Conservation (phyloP, 2,329 filamentous ascomycete genomes). For the Emmonsiellopsis sp. region DNA sequence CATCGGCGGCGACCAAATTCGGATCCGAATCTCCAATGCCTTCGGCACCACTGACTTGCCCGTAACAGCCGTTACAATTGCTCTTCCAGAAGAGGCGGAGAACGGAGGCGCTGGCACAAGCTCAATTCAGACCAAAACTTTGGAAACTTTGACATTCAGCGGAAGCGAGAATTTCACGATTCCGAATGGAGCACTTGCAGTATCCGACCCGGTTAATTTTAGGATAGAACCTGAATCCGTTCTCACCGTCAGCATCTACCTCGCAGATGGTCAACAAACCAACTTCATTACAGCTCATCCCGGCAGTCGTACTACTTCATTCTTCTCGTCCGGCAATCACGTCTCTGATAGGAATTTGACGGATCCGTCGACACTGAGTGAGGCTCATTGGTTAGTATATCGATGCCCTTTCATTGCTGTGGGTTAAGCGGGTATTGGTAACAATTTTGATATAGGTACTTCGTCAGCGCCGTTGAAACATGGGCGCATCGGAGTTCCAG, state of each 20-base stretch:
- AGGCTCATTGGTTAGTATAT: constrained; percentile 34
- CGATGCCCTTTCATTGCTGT: background rate
- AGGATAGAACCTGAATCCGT: constrained; percentile 42
- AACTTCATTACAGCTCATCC: constrained; percentile 56
- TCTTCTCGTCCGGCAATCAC: constrained; percentile 51
- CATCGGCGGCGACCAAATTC: constrained; percentile 47
- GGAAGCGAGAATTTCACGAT: constrained; percentile 43
- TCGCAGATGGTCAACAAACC: constrained; percentile 46
- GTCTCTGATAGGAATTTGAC: constrained; percentile 41
- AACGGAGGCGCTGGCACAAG: constrained; percentile 47
- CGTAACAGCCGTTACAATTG: constrained; percentile 51
- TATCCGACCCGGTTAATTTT: constrained; percentile 55
- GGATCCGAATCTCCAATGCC: constrained; percentile 56
- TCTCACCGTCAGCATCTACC: constrained; percentile 52
- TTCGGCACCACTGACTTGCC: constrained; percentile 54
- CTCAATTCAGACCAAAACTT: constrained; percentile 43
- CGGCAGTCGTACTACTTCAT: constrained; percentile 55
- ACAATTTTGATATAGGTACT: constrained; percentile 40
- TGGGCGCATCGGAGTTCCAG: constrained; percentile 36
- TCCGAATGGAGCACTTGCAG: constrained; percentile 48
- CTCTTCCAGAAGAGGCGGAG: constrained; percentile 36
- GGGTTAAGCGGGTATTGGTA: background rate
- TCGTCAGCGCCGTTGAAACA: constrained; percentile 51
- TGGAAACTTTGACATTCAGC: constrained; percentile 51
- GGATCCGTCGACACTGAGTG: constrained; percentile 24